Percentiles rank a stretch among this genome's conserved stretches.
phyloP scores from a whole-genome alignment of 2,329 filamentous ascomycete species.

The Claviceps maximensis region DNA sequence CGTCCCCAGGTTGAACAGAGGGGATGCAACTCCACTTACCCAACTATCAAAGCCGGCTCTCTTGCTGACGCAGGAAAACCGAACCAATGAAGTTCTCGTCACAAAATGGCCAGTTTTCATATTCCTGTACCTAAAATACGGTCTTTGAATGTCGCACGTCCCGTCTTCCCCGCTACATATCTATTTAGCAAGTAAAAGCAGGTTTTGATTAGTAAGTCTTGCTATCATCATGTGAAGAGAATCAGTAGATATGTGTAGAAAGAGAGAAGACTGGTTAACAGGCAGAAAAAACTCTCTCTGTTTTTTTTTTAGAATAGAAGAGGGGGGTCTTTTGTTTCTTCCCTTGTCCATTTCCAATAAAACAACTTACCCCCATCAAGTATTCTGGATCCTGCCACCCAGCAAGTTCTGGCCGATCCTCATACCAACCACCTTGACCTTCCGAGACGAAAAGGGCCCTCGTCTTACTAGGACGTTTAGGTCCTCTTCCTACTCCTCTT shows the following conservation, averaged over 20 bases:
- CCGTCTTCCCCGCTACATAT: background rate
- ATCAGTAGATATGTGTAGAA: background rate
- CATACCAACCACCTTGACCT: background rate
- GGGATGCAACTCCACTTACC: background rate
- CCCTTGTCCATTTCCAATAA: background rate
- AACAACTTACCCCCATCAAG: background rate
- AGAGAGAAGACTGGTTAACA: no score
- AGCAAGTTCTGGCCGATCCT: background rate
- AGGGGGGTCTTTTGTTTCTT: no score
- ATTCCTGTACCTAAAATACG: background rate
- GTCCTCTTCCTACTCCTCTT: no score
- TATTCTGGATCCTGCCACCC: background rate
- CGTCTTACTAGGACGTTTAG: no score
- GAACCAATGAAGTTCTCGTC: background rate
- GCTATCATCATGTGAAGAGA: background rate
- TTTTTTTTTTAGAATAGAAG: no score
- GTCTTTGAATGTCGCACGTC: background rate
- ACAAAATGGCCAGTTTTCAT: background rate
- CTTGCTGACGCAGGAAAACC: background rate
- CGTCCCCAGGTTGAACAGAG: no score
- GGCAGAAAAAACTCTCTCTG: no score
- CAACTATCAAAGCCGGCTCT: background rate
- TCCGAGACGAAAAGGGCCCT: no score
- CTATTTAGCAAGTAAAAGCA: background rate
- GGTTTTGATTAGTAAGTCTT: background rate